A percentile compares a stretch with the other conserved stretches of the same genome.
Conservation (phyloP, 2,329 filamentous ascomycete species). For the Hypoxylon sp. region DNA sequence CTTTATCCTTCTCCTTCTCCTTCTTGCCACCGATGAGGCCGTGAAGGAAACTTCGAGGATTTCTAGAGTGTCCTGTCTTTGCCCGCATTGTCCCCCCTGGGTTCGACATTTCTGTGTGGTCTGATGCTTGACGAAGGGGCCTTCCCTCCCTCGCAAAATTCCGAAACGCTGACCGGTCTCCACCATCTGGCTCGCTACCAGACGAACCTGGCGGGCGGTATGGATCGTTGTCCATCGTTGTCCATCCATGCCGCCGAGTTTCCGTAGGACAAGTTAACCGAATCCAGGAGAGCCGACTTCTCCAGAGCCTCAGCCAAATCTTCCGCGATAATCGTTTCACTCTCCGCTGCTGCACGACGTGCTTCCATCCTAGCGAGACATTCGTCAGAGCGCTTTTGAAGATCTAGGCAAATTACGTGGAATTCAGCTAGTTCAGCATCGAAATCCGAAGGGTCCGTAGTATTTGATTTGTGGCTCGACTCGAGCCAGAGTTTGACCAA, state of each 20-base stretch:
- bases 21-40: conserved; percentile 59
- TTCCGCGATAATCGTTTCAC: conserved; percentile 53
- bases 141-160: conserved; percentile 47
- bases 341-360: conserved; percentile 59
- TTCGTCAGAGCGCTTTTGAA: conserved; percentile 67
- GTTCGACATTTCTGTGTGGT: conserved; percentile 53
- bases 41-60: conserved; percentile 61
- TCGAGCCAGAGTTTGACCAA: conserved; percentile 87
- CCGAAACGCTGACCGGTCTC: conserved; percentile 44
- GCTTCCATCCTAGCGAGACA: conserved; percentile 67
- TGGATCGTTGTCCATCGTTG: conserved; percentile 56
- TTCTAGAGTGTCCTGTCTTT: conserved; percentile 55
- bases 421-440: conserved; percentile 70
- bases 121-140: conserved; percentile 52
- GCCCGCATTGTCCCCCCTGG: conserved; percentile 56
- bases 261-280: conserved; percentile 57
- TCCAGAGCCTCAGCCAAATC: conserved; percentile 66
- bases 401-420: conserved; percentile 64
- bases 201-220: conserved; percentile 65
- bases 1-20: conserved; percentile 42
- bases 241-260: conserved; percentile 56
- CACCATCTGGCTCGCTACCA: conserved; percentile 63
- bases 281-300: conserved; percentile 59
- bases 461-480: conserved; percentile 56
- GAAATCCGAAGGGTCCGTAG: conserved; percentile 57